A percentile compares a stretch with the other conserved stretches of the same genome.
Conservation (phyloP, 805 yeast genomes). For the Saturnispora sanitii region DNA sequence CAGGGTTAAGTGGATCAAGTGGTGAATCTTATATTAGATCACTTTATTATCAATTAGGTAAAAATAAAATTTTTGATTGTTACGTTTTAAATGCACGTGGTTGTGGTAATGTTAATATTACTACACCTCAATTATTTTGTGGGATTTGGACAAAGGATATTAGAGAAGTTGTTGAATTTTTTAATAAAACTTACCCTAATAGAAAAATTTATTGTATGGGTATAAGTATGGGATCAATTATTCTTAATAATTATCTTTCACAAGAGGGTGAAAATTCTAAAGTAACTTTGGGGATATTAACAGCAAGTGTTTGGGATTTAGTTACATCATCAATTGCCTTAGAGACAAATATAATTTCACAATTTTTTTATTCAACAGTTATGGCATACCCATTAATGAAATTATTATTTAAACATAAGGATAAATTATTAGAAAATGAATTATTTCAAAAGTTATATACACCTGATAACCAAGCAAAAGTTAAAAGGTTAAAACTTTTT, state of each 20-base stretch:
- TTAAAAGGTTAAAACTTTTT: conserved; percentile 39
- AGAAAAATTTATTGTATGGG: conserved; percentile 66
- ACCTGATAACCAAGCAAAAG: conserved; percentile 13
- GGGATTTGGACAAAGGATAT: conserved; percentile 69
- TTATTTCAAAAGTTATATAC: conserved; percentile 17
- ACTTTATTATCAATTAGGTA: conserved; percentile 32
- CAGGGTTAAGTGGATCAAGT: conserved; percentile 83
- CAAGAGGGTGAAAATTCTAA: conserved; percentile 42
- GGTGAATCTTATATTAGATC: conserved; percentile 68
- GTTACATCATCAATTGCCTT: conserved; percentile 37
- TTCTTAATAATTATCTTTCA: conserved; percentile 64
- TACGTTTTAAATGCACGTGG: conserved; percentile 69
- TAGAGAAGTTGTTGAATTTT: conserved; percentile 40
- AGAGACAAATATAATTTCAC: conserved; percentile 33
- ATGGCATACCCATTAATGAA: conserved; percentile 39
- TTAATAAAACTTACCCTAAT: conserved; percentile 44
- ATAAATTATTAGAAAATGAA: conserved; percentile 27
- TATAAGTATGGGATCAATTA: conserved; percentile 69
- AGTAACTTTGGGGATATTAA: conserved; percentile 45
- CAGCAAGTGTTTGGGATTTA: conserved; percentile 73
- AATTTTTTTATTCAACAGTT: conserved; percentile 37
- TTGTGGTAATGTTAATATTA: conserved; percentile 58
- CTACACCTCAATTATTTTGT: conserved; percentile 60
- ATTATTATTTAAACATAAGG: conserved; percentile 34
- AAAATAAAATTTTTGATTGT: conserved; percentile 41